Base-by-base conservation (phyloP, 495 filamentous ascomycete genomes). In the Annulohypoxylon bovei region DNA sequence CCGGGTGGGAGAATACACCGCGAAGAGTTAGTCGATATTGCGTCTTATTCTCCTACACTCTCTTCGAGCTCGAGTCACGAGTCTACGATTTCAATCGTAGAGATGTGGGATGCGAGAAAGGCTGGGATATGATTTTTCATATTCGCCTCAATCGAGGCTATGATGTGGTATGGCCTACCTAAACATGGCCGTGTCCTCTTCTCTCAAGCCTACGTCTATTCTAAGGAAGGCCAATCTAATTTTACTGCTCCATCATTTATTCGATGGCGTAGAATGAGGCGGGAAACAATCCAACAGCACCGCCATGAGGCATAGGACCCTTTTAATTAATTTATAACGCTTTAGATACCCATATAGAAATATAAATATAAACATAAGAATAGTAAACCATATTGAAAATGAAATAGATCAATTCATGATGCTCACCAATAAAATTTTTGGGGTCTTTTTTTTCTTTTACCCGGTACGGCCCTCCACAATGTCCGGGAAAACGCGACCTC, bases 121-220 rank as follows among this genome's bases (percentile, higher is more conserved):
- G 22, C 14, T 12, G 12, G 5, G 20, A 18, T 37, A 30, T 6
- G 23, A 56, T 39, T 20, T 28, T 37, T 11, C 52, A 27, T 42
- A 27, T 47, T 47, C 52, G 62, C 62, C 40, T 56, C 35, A 27
- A 37, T 46, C 52, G 35, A 65, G 12, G 28, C 61, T 28, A 6
- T 8, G 12, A 47, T 49, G 37, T 28, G 27, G 20, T 56, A 23
- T 52, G 28, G 37, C 39, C 27, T 20, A 18, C 14, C 23, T 42
- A 7, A 28, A 12, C 11, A 16, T 33, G 3, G 6, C 6, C 28
- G n/a, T n/a, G n/a, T 3, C 39, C 3, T 3, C 4, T 9, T 9
- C 14, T 16, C 39, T 20, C 3, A 1, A 20, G n/a, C 39, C 16
- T 4, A 44, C 28, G 27, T 20, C 27, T 49, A 49, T 53, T 33